Evolutionary conservation across 371 early-diverging fungal genomes (phyloP).

Genomic region (Apophysomyces ossiformis): DNA sequence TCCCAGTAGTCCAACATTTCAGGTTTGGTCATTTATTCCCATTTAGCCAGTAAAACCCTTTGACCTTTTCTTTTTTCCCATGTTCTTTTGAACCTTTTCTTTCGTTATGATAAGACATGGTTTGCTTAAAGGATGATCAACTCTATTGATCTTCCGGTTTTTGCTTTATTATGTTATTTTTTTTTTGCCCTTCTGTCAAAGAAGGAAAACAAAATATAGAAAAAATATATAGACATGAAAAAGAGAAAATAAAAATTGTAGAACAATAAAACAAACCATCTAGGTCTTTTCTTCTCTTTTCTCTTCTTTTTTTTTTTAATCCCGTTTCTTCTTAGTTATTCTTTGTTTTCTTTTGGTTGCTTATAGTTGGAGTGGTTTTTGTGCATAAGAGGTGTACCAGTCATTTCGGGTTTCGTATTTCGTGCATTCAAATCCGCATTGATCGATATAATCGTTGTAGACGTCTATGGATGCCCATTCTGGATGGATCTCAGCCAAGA

Average conservation of each 20-base stretch:
- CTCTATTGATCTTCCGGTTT: too few species aligned
- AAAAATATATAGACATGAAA: neutral
- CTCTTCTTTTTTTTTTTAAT: too few species aligned
- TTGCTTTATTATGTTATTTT: too few species aligned
- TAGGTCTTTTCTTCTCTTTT: too few species aligned
- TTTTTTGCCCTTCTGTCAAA: neutral
- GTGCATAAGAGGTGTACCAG: slow-evolving; percentile 6
- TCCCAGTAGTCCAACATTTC: slow-evolving; percentile 98
- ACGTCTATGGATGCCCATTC: slow-evolving; percentile 1
- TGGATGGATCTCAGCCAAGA: neutral
- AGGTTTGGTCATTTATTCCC: slow-evolving; percentile 82
- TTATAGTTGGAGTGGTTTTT: neutral
- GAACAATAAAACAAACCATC: neutral
- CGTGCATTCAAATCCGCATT: slow-evolving; percentile 9
- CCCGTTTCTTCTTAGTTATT: neutral
- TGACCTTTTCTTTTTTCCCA: neutral
- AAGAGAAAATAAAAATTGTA: neutral
- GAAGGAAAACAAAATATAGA: neutral
- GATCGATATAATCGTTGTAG: slow-evolving; percentile 3
- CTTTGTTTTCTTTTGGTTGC: neutral
- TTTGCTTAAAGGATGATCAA: too few species aligned
- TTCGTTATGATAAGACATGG: neutral
- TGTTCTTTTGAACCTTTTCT: neutral
- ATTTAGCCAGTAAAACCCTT: slow-evolving; percentile 22
- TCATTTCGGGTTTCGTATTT: neutral